Conservation (phyloP, 805 yeast species). For the Clavispora fructus region DNA sequence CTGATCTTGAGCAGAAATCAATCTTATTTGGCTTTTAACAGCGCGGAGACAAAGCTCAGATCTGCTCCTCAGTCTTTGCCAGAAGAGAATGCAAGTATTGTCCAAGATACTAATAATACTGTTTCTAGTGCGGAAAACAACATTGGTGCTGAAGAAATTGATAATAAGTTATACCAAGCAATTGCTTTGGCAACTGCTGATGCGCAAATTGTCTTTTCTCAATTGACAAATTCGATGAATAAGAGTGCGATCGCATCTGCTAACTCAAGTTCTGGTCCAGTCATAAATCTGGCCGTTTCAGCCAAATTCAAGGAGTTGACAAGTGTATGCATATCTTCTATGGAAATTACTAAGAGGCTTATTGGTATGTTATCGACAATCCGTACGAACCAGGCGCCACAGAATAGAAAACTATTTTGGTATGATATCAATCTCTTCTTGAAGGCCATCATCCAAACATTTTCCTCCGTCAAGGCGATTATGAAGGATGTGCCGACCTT, state of each 20-base stretch:
- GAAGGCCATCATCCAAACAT: slow-evolving; percentile 75
- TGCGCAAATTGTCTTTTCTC: slow-evolving; percentile 75
- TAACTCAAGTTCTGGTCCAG: slow-evolving; percentile 13
- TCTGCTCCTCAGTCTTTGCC: slow-evolving; percentile 1
- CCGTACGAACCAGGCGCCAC: slow-evolving; percentile 40
- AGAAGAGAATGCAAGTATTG: neutral
- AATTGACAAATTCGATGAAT: slow-evolving; percentile 62
- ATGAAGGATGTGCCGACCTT: slow-evolving; percentile 77
- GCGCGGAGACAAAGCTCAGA: slow-evolving; percentile 3
- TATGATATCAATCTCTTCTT: slow-evolving; percentile 80
- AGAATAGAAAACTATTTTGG: slow-evolving; percentile 65
- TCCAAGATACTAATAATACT: neutral
- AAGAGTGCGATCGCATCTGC: slow-evolving; percentile 54
- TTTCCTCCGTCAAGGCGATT: slow-evolving; percentile 77
- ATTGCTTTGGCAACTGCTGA: slow-evolving; percentile 57
- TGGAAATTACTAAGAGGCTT: slow-evolving; percentile 73
- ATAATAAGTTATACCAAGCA: slow-evolving; percentile 61
- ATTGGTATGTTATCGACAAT: slow-evolving; percentile 49
- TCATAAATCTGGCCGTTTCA: slow-evolving; percentile 43
- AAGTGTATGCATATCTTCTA: slow-evolving; percentile 68
- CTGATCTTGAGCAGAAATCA: slow-evolving; percentile 3
- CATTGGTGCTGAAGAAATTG: slow-evolving; percentile 45
- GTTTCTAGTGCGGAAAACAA: neutral
- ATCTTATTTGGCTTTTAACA: slow-evolving; percentile 1
- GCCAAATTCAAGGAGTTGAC: slow-evolving; percentile 72